Conservation (phyloP, 139 green algal species). For the Ettlia oleoabundans region DNA sequence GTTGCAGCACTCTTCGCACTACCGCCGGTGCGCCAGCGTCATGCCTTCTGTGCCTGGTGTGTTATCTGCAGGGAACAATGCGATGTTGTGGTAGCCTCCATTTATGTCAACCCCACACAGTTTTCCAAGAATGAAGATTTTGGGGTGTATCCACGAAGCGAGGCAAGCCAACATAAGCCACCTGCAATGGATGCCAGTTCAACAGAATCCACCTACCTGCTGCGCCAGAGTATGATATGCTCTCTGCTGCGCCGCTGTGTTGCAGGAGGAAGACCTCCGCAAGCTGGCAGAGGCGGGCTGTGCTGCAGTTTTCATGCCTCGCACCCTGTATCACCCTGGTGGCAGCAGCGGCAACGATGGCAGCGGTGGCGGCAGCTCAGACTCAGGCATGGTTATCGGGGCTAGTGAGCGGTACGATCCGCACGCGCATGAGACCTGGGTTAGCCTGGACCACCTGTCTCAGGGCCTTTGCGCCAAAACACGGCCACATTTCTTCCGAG, state of each 20-base stretch:
- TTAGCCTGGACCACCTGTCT: slow-evolving; percentile 83
- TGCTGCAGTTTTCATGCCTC: slow-evolving; percentile 77
- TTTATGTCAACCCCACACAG: slow-evolving; percentile 99
- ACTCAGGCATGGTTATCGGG: slow-evolving; percentile 69
- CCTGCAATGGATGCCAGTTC: neutral
- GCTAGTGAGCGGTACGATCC: slow-evolving; percentile 4
- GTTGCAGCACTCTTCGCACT: no score
- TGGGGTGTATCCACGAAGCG: slow-evolving; percentile 86
- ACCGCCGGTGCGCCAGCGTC: no score
- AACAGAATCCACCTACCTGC: neutral
- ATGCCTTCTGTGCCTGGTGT: no score
- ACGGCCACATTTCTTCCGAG: slow-evolving; percentile 96
- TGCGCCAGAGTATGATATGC: neutral
- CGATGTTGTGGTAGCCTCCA: slow-evolving; percentile 91
- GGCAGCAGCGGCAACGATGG: neutral
- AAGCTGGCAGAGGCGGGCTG: slow-evolving; percentile 75
- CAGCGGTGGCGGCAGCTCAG: slow-evolving; percentile 25
- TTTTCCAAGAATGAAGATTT: slow-evolving; percentile 92
- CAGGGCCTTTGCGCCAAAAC: slow-evolving; percentile 81
- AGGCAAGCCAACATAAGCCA: slow-evolving; percentile 46
- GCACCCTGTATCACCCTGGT: slow-evolving; percentile 32
- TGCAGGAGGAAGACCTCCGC: slow-evolving; percentile 75
- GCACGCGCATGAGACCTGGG: slow-evolving; percentile 82
- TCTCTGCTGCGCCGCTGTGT: neutral
- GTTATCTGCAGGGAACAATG: slow-evolving; percentile 61